Evolutionary conservation across 768 basidiomycete species (phyloP), one percentile per base, ranked within the genome.

Genomic region (Auriscalpium vulgare): DNA sequence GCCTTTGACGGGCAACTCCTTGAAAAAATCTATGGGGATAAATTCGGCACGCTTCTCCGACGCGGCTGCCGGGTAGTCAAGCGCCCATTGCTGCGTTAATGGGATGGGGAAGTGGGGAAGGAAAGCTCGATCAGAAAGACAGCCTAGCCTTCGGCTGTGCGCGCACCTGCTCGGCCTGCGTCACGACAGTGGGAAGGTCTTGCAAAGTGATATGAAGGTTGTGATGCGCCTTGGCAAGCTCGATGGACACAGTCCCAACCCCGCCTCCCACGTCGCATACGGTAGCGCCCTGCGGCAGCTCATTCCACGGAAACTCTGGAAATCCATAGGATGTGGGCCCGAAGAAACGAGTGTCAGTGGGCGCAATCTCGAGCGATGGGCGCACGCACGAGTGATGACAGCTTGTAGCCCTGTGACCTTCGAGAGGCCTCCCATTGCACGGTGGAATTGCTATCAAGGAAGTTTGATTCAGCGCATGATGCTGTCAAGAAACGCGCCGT

Each of bases 11-110:
- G 75, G 75, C 1, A 67, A 44, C 13, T 74, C 72, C 2, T 51
- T 62, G 29, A 77, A 66, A 56, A 78, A 77, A 50, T 78, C 69
- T 10, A 77, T 64, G 0, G 71, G 55, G 21, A 66, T 64, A 58
- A 78, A 75, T 36, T 70, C 60, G 29, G 77, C 66, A 4, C 70
- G 62, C n/a, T 72, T 55, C 46, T 72, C 61, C 17, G 59, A 53
- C 10, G 76, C 64, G 1, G 71, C 74, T 36, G 69, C 65, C 3
- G 75, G 74, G 50, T 59, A 66, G 19, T 70, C 59, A 2, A 55
- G 53, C 0, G 64, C 65, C 75, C 74, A 76, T 6, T 71, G 29
- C 62, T 61, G 17, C 10, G 29, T 6, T n/a, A 21, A 14, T 37
- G n/a, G 9, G 11, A 13, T 10, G 29, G 34, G 14, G 17, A 38